Percentiles rank a stretch among this genome's conserved stretches.
Conservation (phyloP, 2,329 filamentous ascomycete species). For the Colletotrichum acutatum region DNA sequence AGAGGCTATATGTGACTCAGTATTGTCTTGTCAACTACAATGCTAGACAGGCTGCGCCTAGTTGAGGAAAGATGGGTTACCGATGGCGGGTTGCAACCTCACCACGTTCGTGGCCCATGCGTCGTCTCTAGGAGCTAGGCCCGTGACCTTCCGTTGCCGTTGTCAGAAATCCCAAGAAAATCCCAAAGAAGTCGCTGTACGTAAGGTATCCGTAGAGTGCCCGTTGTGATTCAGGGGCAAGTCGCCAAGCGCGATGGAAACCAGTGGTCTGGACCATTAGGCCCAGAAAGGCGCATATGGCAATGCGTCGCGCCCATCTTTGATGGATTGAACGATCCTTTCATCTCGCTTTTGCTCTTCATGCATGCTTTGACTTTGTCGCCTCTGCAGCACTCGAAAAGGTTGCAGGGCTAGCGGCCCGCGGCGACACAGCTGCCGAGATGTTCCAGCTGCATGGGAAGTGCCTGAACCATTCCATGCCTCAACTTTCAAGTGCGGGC, state of each 20-base stretch:
- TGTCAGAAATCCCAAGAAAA: not conserved
- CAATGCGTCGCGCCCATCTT: constrained; percentile 4
- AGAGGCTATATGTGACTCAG: constrained; percentile 24
- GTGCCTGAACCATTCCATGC: constrained; percentile 20
- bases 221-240: constrained; percentile 5
- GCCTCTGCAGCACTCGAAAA: constrained; percentile 9
- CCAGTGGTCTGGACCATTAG: constrained; percentile 8
- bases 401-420: constrained; percentile 25
- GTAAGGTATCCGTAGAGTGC: not conserved
- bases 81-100: constrained; percentile 34
- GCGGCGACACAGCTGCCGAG: constrained; percentile 29
- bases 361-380: constrained; percentile 25
- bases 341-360: constrained; percentile 31
- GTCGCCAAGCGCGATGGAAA: constrained; percentile 7
- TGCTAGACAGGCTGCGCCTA: constrained; percentile 14
- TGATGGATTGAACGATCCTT: constrained; percentile 25
- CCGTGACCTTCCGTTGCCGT: constrained; percentile 10
- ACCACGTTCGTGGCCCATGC: constrained; percentile 32
- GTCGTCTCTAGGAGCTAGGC: not conserved
- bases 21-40: constrained; percentile 2
- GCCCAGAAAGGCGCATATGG: not conserved
- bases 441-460: constrained; percentile 32
- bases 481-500: constrained; percentile 9
- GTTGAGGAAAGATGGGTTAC: constrained; percentile 31
- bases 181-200: not conserved